Evolutionary conservation across 495 filamentous ascomycete genomes (phyloP).

Genomic region (Penicillium atrosanguineum): DNA sequence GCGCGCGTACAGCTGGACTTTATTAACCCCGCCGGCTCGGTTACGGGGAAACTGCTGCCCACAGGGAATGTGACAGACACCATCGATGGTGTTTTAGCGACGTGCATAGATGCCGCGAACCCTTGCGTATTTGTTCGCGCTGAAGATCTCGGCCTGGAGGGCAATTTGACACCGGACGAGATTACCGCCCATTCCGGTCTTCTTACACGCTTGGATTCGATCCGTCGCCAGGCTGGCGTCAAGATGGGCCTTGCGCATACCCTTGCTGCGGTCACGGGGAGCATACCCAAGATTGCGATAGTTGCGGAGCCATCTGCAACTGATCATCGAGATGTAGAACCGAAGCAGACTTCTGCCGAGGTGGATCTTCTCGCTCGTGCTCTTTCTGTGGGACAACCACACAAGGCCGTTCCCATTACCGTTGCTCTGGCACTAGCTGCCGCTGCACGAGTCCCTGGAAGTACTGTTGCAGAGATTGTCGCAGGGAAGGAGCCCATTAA

Average conservation of each 20-base stretch:
- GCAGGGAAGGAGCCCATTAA: constrained; percentile 20
- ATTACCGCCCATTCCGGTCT: constrained; percentile 48
- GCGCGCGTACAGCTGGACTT: constrained; percentile 61
- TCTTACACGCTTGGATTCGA: constrained; percentile 54
- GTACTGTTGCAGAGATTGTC: constrained; percentile 37
- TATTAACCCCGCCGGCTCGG: constrained; percentile 62
- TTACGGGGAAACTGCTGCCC: constrained; percentile 63
- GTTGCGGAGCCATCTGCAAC: constrained; percentile 41
- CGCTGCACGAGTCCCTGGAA: constrained; percentile 40
- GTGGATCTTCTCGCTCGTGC: constrained; percentile 47
- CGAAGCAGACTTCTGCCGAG: constrained; percentile 19
- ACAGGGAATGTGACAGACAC: constrained; percentile 57
- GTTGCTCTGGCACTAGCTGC: constrained; percentile 60
- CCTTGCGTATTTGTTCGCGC: constrained; percentile 64
- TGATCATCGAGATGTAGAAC: constrained; percentile 12
- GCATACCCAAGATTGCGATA: constrained; percentile 66
- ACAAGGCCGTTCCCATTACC: constrained; percentile 55
- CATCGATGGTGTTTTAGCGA: constrained; percentile 52
- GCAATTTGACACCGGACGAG: constrained; percentile 51
- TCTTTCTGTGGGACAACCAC: constrained; percentile 56
- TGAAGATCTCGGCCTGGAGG: constrained; percentile 46
- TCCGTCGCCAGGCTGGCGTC: constrained; percentile 57
- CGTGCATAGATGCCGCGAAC: constrained; percentile 63
- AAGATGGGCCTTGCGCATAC: constrained; percentile 59
- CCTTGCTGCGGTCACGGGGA: constrained; percentile 46